These are phyloP conservation scores for Aspergillus felis DNA, from an alignment of 2,329 filamentous ascomycete genomes.

Conservation along the genomic window DNA sequence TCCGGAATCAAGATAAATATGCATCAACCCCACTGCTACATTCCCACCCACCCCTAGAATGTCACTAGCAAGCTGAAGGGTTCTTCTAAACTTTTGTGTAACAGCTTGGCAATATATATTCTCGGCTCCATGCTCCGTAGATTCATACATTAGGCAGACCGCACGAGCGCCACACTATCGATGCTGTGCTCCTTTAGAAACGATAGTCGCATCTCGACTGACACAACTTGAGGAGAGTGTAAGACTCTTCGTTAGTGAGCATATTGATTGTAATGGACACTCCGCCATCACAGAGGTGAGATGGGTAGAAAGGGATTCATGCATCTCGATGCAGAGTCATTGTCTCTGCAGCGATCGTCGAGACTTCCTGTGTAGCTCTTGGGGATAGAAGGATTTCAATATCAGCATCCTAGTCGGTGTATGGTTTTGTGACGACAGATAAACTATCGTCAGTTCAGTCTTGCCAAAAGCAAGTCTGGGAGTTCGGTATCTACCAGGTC, in stretches of 20 bases:
- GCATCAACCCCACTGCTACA: background rate
- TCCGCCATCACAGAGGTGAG: background rate
- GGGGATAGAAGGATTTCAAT: conserved; percentile 1
- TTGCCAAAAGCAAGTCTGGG: background rate
- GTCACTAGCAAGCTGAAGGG: background rate
- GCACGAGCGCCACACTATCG: background rate
- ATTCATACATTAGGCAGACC: background rate
- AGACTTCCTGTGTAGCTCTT: background rate
- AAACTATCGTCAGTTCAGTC: background rate
- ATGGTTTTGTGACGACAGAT: too few species aligned
- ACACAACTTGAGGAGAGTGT: background rate
- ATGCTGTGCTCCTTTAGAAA: background rate
- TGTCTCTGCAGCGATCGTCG: conserved; percentile 9
- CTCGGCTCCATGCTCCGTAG: background rate
- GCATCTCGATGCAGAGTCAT: conserved; percentile 12
- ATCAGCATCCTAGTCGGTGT: background rate
- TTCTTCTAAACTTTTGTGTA: background rate
- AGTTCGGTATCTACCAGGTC: background rate
- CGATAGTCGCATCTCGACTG: background rate
- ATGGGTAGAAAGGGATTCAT: background rate
- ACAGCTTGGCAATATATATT: background rate
- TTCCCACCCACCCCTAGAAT: background rate
- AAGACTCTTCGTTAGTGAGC: too few species aligned
- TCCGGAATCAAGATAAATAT: background rate
- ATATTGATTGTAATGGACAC: too few species aligned